Evolutionary conservation across 2,329 filamentous ascomycete genomes (phyloP), one percentile per base, ranked within the genome.

Genomic region (Fusarium cyanostomum): DNA sequence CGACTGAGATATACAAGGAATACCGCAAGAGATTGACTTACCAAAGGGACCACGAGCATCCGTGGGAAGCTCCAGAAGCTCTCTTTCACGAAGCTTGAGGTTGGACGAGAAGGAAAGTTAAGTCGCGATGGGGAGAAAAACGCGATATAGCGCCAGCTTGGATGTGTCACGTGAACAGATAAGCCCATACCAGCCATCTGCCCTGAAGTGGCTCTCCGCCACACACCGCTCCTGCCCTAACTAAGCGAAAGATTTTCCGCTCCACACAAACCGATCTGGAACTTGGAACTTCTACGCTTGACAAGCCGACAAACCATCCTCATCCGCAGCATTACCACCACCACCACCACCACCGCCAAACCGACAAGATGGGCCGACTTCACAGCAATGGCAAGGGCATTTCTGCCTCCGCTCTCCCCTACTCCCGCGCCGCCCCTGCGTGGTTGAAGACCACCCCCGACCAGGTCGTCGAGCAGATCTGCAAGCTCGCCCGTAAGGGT

Each of bases 301-400:
- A 64, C 56, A 49, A 52, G 62, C 56, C 67, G 66, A 69, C 66
- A 73, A 70, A 57, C 64, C 62, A 56, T 35, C 37, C 43, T 66
- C 64, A 69, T 67, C 71, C 70, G 59, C 69, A 74, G 69, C 71
- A 59, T 65, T n/a, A 61, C 38, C 43, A 56, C 43, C 74, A 74
- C 73, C 77, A 70, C 64, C 74, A 73, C 72, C 76, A 69, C 67
- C 77, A 69, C 68, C 74, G 74, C 73, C 70, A 76, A 74, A 75
- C 78, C 78, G 80, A 76, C 82, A 91, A 82, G 73, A 96, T 96
- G 92, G 92, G 94, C 90, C 90, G 94, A 87, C 90, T 98, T 90
- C 96, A 99, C 90, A 92, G 87, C 88, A 97, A 97, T 78, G 94
- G 95, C 86, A 98, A 98, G 92, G 96, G 95, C 83, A 99, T 99